A percentile compares a stretch with the other conserved stretches of the same genome.
Conservation (phyloP, 768 basidiomycete genomes). For the Clitopilus passeckerianus region DNA sequence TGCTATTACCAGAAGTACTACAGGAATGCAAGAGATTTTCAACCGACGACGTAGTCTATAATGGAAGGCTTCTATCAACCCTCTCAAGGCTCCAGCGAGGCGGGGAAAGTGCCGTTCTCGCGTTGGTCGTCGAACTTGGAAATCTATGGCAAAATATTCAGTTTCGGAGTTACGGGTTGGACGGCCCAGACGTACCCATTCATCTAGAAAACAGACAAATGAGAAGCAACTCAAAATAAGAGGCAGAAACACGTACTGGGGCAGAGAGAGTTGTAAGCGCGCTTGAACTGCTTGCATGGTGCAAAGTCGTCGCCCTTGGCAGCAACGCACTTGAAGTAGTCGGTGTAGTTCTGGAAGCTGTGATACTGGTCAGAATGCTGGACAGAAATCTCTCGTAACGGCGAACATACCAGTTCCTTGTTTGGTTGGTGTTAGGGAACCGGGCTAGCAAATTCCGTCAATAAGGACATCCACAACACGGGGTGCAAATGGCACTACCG, state of each 20-base stretch:
- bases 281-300: constrained; percentile 99
- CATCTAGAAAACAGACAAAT: constrained; percentile 46
- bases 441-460: constrained; percentile 48
- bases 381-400: background rate
- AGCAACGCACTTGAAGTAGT: constrained; percentile 96
- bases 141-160: constrained; percentile 42
- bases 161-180: constrained; percentile 1
- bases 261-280: constrained; percentile 93
- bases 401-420: constrained; percentile 71
- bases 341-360: constrained; percentile 94
- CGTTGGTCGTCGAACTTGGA: constrained; percentile 92
- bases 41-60: background rate
- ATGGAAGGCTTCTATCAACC: constrained; percentile 1
- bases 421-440: constrained; percentile 92
- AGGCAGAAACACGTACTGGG: constrained; percentile 69
- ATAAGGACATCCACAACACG: constrained; percentile 2
- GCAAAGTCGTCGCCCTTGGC: constrained; percentile 98
- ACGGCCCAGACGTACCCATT: constrained; percentile 64
- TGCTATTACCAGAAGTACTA: background rate
- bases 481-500: constrained; percentile 34
- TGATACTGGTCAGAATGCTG: constrained; percentile 23
- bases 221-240: constrained; percentile 1
- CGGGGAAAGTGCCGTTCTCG: constrained; percentile 89
- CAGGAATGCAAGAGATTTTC: background rate
- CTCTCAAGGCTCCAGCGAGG: constrained; percentile 66